phyloP scores from a whole-genome alignment of 257 asterid genomes.

The Scutellaria baicalensis region DNA sequence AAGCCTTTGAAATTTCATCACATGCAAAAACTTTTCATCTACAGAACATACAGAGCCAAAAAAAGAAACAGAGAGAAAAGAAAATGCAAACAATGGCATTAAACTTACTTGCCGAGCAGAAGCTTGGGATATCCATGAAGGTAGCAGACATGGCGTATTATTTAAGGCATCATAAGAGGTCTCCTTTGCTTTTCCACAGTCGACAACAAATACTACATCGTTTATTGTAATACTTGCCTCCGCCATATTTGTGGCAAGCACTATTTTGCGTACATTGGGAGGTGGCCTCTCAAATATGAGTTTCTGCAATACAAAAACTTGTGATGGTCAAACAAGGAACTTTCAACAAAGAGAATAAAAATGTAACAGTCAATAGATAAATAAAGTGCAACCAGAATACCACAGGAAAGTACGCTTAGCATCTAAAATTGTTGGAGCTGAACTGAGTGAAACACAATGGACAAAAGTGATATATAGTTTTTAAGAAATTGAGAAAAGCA shows the following conservation, averaged over 20 bases:
- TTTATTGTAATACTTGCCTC: conserved; percentile 99
- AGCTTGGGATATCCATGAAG: conserved; percentile 99
- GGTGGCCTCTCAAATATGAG: conserved; percentile 94
- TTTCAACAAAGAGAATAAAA: background rate
- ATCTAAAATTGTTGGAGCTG: conserved; percentile 1
- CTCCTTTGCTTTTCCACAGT: conserved; percentile 99
- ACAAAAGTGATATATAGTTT: background rate
- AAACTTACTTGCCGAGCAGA: conserved; percentile 93
- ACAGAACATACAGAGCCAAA: conserved; percentile 9
- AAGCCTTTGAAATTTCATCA: background rate
- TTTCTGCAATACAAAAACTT: conserved; percentile 45
- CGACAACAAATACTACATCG: conserved; percentile 90
- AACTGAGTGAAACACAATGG: background rate
- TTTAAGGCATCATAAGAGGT: conserved; percentile 94
- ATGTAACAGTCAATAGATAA: background rate
- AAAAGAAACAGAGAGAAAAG: background rate
- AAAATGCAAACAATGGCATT: background rate
- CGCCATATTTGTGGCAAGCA: conserved; percentile 98
- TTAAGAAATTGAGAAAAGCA: background rate
- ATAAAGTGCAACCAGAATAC: background rate
- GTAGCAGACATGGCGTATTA: conserved; percentile 82
- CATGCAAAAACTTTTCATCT: background rate
- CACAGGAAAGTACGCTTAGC: background rate
- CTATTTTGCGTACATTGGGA: conserved; percentile 83
- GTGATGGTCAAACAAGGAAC: conserved; percentile 8